Evolutionary conservation across 2,329 filamentous ascomycete species (phyloP), one percentile per base, ranked within the genome.

Genomic region (Talaromyces sp.): DNA sequence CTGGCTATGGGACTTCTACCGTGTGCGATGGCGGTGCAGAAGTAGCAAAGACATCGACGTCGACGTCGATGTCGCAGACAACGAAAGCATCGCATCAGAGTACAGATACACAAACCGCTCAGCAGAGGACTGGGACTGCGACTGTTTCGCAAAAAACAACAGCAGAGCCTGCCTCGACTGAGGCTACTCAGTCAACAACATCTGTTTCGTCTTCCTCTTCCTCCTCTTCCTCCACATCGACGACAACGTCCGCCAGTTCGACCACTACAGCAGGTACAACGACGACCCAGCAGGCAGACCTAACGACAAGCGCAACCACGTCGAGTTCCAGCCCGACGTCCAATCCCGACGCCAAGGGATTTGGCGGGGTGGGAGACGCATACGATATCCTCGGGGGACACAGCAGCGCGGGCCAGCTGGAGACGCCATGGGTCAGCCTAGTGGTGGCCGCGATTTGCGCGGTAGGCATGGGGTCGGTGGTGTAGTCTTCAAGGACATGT

Each of bases 381-480:
- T 58, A 57, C 27, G 57, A 64, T 57, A 64, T 64, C 10, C 63
- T 64, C 54, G 63, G 60, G 4, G 63, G 57, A 23, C 55, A 62
- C 14, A 56, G 40, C 23, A 33, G 36, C 18, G 61, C 56, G 16
- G 28, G 8, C 56, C 60, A 47, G 23, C 42, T 55, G 47, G 56
- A 33, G n/a, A 50, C 31, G 30, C 10, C 34, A 30, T 59, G 54
- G 27, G 34, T 56, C 12, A 23, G 16, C 47, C 60, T 61, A 3
- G 34, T 59, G 18, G 51, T 36, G 33, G 18, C 50, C 8, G 51
- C 56, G n/a, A 36, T 33, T 52, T 30, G 27, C 28, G 50, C 50
- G 23, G 30, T 53, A 31, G 23, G 44, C 8, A 12, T 47, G 44
- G 53, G 53, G 53, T 55, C 53, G 30, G 30, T 36, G 53, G n/a